Evolutionary conservation across 176 grass and related monocot genomes (phyloP).

Genomic region (Tillandsia fasciculata): DNA sequence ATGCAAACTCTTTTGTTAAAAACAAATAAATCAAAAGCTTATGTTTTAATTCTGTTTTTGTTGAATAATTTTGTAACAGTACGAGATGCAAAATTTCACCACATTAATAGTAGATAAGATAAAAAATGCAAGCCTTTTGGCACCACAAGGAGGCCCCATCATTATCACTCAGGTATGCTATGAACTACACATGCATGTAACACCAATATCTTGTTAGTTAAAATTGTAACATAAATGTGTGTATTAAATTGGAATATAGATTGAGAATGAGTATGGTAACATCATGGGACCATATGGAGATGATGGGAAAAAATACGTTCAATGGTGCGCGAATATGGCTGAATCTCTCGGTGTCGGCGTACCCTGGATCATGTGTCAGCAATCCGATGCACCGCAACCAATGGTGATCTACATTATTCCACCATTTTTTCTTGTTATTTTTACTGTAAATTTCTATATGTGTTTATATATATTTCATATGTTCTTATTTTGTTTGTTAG

Average conservation of each 20-base stretch:
- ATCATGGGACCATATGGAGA: slow-evolving; percentile 11
- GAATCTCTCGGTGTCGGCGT: slow-evolving; percentile 31
- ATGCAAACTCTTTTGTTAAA: too few relatives aligned
- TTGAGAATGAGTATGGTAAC: slow-evolving; percentile 69
- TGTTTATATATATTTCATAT: too few relatives aligned
- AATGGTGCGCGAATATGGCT: slow-evolving; percentile 38
- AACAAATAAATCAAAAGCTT: too few relatives aligned
- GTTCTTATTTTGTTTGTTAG: slow-evolving; percentile 4
- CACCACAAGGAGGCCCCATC: slow-evolving; percentile 51
- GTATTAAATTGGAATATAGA: slow-evolving; percentile 12
- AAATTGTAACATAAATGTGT: too few relatives aligned
- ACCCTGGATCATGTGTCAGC: slow-evolving; percentile 71
- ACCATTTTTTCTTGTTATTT: too few relatives aligned
- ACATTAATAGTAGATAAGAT: slow-evolving; percentile 50
- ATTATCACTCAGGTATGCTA: slow-evolving; percentile 40
- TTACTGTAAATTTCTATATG: too few relatives aligned
- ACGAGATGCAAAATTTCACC: slow-evolving; percentile 53
- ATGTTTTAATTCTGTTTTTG: too few relatives aligned
- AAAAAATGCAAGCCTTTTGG: slow-evolving; percentile 33
- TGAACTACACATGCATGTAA: background rate
- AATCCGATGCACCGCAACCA: slow-evolving; percentile 31
- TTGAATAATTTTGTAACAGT: slow-evolving; percentile 14
- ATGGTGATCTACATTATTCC: slow-evolving; percentile 18
- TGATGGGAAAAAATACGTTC: slow-evolving; percentile 28
- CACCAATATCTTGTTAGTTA: too few relatives aligned